Evolutionary conservation across 2,329 filamentous ascomycete genomes (phyloP).

Genomic region (Reticulascus tulasneorum): DNA sequence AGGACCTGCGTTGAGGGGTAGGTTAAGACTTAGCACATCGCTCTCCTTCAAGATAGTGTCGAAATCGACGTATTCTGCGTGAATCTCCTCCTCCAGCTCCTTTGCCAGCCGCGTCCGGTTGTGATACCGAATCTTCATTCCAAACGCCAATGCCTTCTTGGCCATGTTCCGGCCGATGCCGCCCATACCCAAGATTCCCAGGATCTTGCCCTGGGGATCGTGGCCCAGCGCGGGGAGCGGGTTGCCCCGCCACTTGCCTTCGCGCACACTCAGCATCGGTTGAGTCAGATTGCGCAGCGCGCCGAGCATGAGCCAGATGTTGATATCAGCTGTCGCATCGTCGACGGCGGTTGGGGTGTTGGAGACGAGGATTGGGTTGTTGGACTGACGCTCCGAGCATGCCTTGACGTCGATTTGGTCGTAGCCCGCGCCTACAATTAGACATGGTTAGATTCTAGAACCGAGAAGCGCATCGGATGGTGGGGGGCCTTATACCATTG

Average conservation of each 20-base stretch:
- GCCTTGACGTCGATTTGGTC: constrained; percentile 74
- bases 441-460: background rate
- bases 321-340: constrained; percentile 77
- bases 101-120: constrained; percentile 61
- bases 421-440: constrained; percentile 69
- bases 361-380: constrained; percentile 59
- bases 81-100: constrained; percentile 47
- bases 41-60: constrained; percentile 66
- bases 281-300: constrained; percentile 70
- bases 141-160: constrained; percentile 69
- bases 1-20: constrained; percentile 71
- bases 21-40: constrained; percentile 75
- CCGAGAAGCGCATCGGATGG: background rate
- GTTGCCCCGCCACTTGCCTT: constrained; percentile 63
- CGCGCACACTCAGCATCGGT: constrained; percentile 61
- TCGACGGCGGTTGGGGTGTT: constrained; percentile 80
- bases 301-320: constrained; percentile 77
- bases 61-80: constrained; percentile 66
- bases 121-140: constrained; percentile 71
- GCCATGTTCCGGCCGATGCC: constrained; percentile 78
- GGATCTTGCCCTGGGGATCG: constrained; percentile 72
- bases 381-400: constrained; percentile 54
- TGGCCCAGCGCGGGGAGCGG: constrained; percentile 59
- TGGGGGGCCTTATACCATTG: constrained; percentile 44
- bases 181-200: constrained; percentile 83